Conservation (phyloP, 1,284 basidiomycete species). For the Melampsora larici-populina region DNA sequence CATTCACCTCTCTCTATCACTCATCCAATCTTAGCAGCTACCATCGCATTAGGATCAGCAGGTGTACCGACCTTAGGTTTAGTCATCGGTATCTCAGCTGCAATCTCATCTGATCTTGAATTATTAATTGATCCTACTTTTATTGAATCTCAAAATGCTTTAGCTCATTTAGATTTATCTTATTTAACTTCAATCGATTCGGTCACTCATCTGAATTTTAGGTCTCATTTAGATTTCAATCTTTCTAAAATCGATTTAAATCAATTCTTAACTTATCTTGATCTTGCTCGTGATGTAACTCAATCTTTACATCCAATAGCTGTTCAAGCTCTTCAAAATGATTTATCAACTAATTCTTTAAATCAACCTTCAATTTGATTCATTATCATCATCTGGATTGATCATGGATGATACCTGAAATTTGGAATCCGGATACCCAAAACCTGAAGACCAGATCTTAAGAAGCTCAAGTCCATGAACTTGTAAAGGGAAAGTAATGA, state of each 20-base stretch:
- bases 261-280: slow-evolving; percentile 11
- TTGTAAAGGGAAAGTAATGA: too few species aligned
- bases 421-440: too few species aligned
- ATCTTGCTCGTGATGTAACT: slow-evolving; percentile 3
- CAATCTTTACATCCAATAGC: slow-evolving; percentile 19
- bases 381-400: too few species aligned
- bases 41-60: slow-evolving; percentile 14
- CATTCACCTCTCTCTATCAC: not conserved
- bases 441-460: too few species aligned
- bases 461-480: too few species aligned
- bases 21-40: slow-evolving; percentile 12
- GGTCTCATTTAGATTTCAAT: slow-evolving; percentile 16
- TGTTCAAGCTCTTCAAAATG: slow-evolving; percentile 3
- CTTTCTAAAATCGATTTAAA: not conserved
- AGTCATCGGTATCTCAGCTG: not conserved
- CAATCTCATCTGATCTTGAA: slow-evolving; percentile 8
- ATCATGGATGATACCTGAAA: too few species aligned
- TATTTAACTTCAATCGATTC: slow-evolving; percentile 19
- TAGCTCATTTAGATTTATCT: slow-evolving; percentile 18
- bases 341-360: too few species aligned
- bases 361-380: too few species aligned
- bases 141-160: not conserved
- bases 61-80: slow-evolving; percentile 15
- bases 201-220: slow-evolving; percentile 19
- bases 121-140: slow-evolving; percentile 24